Base-by-base conservation (phyloP, 2,329 filamentous ascomycete species). In the Stromatinia cepivora region DNA sequence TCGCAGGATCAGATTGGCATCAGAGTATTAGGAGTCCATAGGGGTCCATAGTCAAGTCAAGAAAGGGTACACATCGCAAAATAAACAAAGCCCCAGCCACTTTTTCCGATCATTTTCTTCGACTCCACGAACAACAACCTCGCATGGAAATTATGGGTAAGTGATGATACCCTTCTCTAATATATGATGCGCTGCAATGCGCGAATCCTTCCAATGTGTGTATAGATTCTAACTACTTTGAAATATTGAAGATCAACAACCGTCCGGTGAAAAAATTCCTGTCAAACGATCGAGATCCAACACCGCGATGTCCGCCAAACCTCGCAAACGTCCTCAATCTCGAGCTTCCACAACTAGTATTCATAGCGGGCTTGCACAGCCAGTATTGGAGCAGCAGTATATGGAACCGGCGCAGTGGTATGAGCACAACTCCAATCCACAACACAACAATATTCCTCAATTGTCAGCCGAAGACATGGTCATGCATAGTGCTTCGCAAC, bases 401-500 rank as follows among this genome's bases (percentile, higher is more conserved):
- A 69, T 71, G 31, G 73, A 76, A 50, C 69, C 70, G 46, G 67
- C 73, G 62, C 76, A 79, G 71, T 79, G 77, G 77, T 78, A 76
- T 71, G 75, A 78, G 42, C 72, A 73, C 17, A 75, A 74, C 69
- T 53, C 73, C 15, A 76, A 77, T 48, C 66, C 72, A 53, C 75
- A 76, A 67, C 76, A 73, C 28, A 73, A 75, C 52, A 73, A 76
- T 42, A 71, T 72, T 52, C 74, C 78, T 53, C 75, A 78, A 67
- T 82, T 89, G 81, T 83, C 85, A 4, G 79, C 85, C 34, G 87
- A 89, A 73, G 86, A 87, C 70, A 84, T 88, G 79, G 84, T 89
- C 61, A 80, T 89, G 71, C 85, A 87, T 69, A 84, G 85, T 25
- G 83, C 84, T 39, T 82, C 84, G 31, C 87, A 87, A 72, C 82